Evolutionary conservation across 2,329 filamentous ascomycete genomes (phyloP), one percentile per base, ranked within the genome.

Genomic region (Harringtonia aguacate): DNA sequence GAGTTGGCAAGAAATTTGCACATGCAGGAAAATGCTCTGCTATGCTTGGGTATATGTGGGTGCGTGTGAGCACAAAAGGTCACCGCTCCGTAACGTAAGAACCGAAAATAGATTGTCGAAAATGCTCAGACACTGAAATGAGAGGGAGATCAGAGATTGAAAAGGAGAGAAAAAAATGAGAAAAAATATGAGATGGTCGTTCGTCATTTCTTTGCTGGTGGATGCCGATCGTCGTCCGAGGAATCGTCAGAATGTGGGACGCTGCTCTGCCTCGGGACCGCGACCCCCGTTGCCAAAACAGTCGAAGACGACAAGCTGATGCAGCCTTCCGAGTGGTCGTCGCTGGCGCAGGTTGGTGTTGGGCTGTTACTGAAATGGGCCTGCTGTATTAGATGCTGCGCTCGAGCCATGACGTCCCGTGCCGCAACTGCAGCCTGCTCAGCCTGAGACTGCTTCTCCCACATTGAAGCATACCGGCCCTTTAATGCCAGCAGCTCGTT

Each of bases 371-470:
- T 57, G 53, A 75, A 69, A 43, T 74, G 72, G 12, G 72, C 72
- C 48, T 70, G 66, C 43, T 67, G 66, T 51, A 75, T 51, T 8
- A 69, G 59, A 54, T 66, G 67, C 48, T 64, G 61, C 14, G 65
- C 65, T 44, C 65, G 66, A 39, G 53, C 54, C 22, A 59, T 67
- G 8, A 66, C 66, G 39, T 61, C 57, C 28, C 64, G 62, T 29
- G 77, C 78, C 56, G 79, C 72, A 45, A 76, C 72, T 4, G 76
- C 77, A 7, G 83, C 84, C 50, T 74, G 74, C 58, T 89, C 83
- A 2, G 85, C 84, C 48, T 82, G 75, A 50, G 85, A 88, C 61
- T 95, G 88, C 63, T 89, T 90, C 50, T 81, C 79, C 88, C 88
- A 95, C 79, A 95, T 89, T 48, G 80, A 81, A 12, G 78, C 75